phyloP scores from a whole-genome alignment of 208 protist species.

The Histomonas meleagridis region DNA sequence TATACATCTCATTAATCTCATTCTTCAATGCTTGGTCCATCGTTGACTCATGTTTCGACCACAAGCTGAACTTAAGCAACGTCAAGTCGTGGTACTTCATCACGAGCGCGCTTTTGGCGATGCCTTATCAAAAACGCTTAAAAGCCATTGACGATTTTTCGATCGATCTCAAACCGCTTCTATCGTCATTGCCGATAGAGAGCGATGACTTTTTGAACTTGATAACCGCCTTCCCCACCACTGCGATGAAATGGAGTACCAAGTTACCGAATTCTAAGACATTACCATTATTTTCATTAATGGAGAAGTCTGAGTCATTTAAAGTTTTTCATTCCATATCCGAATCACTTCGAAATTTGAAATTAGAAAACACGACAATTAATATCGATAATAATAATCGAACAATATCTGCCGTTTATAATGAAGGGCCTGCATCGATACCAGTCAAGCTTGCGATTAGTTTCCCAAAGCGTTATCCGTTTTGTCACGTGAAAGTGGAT shows the following conservation, averaged over 20 bases:
- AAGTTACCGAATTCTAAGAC: background rate
- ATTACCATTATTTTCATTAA: background rate
- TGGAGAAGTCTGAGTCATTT: background rate
- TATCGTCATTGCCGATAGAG: background rate
- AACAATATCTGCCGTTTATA: background rate
- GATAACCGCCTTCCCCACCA: background rate
- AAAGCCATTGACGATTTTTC: background rate
- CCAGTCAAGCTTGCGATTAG: background rate
- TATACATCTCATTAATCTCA: background rate
- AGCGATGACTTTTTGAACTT: background rate
- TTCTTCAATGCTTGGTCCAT: conserved; percentile 21
- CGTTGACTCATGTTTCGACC: background rate
- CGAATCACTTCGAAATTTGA: background rate
- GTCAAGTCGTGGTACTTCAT: background rate
- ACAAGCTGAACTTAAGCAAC: background rate
- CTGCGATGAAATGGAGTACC: background rate
- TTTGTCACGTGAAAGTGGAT: background rate
- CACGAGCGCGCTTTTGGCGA: background rate
- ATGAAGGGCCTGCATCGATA: background rate
- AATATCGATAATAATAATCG: background rate
- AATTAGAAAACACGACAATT: background rate
- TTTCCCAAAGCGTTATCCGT: background rate
- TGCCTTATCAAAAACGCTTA: conserved; percentile 3
- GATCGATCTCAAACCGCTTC: background rate
- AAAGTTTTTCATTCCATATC: background rate